A percentile compares a stretch with the other conserved stretches of the same genome.
Evolutionary conservation across 192 early-diverging fungal genomes (phyloP).

Genomic region (Coemansia biformis): DNA sequence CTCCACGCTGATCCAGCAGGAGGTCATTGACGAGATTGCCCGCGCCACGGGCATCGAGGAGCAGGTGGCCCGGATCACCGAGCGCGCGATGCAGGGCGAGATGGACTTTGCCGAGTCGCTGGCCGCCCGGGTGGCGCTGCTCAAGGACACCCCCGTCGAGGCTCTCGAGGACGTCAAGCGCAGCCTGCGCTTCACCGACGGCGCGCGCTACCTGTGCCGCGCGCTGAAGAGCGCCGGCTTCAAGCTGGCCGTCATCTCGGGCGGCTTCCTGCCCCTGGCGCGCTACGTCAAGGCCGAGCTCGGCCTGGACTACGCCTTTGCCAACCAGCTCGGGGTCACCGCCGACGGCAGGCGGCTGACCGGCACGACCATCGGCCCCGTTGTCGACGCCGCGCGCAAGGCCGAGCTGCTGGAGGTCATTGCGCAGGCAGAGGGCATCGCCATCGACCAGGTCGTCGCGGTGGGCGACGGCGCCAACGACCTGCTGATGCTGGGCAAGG

Average conservation of each 20-base stretch:
- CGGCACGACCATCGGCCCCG: constrained; percentile 81
- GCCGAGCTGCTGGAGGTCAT: constrained; percentile 94
- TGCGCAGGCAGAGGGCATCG: constrained; percentile 85
- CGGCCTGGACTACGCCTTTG: constrained; percentile 95
- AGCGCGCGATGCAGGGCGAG: constrained; percentile 95
- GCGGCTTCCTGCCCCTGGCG: constrained; percentile 94
- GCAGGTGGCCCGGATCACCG: constrained; percentile 88
- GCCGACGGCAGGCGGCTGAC: constrained; percentile 77
- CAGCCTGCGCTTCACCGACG: constrained; percentile 78
- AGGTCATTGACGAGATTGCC: constrained; percentile 99
- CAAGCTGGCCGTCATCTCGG: constrained; percentile 94
- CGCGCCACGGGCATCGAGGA: constrained; percentile 84
- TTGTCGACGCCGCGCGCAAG: constrained; percentile 89
- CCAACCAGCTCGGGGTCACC: constrained; percentile 86
- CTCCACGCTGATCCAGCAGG: constrained; percentile 96
- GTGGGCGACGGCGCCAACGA: constrained; percentile 99
- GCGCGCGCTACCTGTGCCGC: constrained; percentile 82
- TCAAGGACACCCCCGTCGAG: constrained; percentile 78
- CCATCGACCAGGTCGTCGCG: constrained; percentile 88
- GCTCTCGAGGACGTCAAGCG: constrained; percentile 76
- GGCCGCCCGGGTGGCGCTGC: constrained; percentile 73
- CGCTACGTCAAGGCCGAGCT: constrained; percentile 84
- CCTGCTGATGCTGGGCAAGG: constrained; percentile 87
- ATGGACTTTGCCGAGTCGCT: constrained; percentile 96
- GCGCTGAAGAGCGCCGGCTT: constrained; percentile 88